Conservation (phyloP, 805 yeast genomes). For the Helenozyma rhizophorensis region DNA sequence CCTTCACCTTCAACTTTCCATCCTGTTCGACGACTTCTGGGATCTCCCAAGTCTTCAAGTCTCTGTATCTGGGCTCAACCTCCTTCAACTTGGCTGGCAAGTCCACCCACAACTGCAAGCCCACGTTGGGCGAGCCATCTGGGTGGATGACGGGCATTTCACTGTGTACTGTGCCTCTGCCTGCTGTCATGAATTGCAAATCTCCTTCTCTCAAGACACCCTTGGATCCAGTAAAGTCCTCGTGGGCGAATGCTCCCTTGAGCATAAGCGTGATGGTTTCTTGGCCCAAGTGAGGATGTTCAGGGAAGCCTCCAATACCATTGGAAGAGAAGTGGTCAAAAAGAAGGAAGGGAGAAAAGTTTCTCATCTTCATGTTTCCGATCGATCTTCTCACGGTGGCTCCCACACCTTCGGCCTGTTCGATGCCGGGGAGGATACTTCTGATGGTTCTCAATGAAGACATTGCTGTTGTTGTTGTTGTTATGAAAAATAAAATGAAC, state of each 20-base stretch:
- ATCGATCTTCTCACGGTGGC: slow-evolving; percentile 79
- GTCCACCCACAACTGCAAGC: slow-evolving; percentile 72
- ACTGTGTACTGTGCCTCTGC: slow-evolving; percentile 78
- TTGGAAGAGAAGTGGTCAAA: slow-evolving; percentile 70
- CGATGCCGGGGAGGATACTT: slow-evolving; percentile 45
- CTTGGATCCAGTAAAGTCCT: slow-evolving; percentile 81
- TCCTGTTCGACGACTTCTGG: slow-evolving; percentile 67
- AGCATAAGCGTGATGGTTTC: slow-evolving; percentile 71
- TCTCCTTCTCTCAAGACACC: slow-evolving; percentile 80
- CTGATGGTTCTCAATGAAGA: slow-evolving; percentile 27
- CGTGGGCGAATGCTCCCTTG: slow-evolving; percentile 70
- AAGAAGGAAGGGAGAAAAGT: slow-evolving; percentile 78
- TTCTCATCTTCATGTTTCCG: slow-evolving; percentile 63
- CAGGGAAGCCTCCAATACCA: slow-evolving; percentile 73
- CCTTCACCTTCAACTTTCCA: slow-evolving; percentile 57
- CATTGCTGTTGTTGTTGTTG: slow-evolving; percentile 8
- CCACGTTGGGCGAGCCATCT: slow-evolving; percentile 26
- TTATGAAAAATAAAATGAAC: slow-evolving; percentile 1
- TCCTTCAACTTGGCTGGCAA: slow-evolving; percentile 16
- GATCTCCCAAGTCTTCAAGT: slow-evolving; percentile 63
- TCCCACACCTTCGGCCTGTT: slow-evolving; percentile 85
- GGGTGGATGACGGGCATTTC: slow-evolving; percentile 72
- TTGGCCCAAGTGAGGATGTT: slow-evolving; percentile 80
- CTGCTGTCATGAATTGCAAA: slow-evolving; percentile 92
- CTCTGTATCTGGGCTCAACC: slow-evolving; percentile 72